Evolutionary conservation across 176 grass and related monocot species (phyloP), one percentile per base, ranked within the genome.

Genomic region (Rhipidocladum racemiflorum): DNA sequence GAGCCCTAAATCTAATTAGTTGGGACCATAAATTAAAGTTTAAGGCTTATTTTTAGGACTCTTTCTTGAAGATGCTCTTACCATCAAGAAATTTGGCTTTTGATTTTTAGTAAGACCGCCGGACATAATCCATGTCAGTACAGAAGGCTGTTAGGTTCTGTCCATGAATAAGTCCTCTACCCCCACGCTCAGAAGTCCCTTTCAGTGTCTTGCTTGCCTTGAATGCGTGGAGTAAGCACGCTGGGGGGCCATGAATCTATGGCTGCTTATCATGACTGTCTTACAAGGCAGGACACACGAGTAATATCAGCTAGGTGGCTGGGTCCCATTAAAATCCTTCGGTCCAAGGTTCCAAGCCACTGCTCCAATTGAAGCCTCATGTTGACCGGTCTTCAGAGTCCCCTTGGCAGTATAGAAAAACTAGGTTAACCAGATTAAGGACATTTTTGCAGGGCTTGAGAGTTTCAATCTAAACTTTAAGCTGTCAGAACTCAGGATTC

Each of bases 151-250:
- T 79, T 79, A 25, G 63, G 42, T 23, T 20, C 4, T 49, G 17
- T 74, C 46, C 44, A 53, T 53, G 57, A 57, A 76, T 70, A 77
- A 44, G 46, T 9, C 39, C 60, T 17, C 60, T 17, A 4, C 79
- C 54, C 55, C 28, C 25, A 27, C 16, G 28, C 6, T 27, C 55
- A 27, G 9, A 68, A 24, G 45, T 55, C 76, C 29, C 45, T 32
- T 86, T 53, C 76, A 72, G 55, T 71, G 28, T 29, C 66, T 64
- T 51, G 61, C 25, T 32, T 65, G 57, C 59, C 57, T 67, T 80
- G 76, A 80, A 74, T 80, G 57, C 84, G 13, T 65, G 46, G 68
- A 66, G 25, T 29, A 45, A n/a, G 34, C 35, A 30, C 36, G 12
- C 1, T 34, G 32, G 32, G 32, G 32, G 32, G 3, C 56, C 68